Percentiles rank a stretch among this genome's conserved stretches.
phyloP scores from a whole-genome alignment of 257 asterid species.

The Leonotis leonurus region DNA sequence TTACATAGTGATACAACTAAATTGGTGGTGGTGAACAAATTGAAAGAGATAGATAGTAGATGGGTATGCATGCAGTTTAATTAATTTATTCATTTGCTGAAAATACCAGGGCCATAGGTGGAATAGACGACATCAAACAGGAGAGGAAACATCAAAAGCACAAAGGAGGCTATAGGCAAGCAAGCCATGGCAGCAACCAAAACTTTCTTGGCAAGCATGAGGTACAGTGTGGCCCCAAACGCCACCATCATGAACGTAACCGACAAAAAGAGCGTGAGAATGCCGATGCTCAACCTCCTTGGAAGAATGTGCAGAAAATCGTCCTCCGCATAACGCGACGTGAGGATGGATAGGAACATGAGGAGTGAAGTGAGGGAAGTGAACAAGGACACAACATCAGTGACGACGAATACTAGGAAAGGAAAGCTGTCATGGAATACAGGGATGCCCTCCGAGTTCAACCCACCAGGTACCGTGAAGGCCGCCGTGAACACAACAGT shows the following conservation, averaged over 20 bases:
- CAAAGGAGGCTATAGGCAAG: slow-evolving; percentile 1
- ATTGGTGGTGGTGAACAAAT: no score
- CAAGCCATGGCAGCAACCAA: background rate
- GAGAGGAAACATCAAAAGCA: slow-evolving; percentile 5
- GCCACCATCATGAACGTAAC: slow-evolving; percentile 2
- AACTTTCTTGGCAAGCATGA: background rate
- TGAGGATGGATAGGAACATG: slow-evolving; percentile 7
- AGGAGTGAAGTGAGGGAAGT: background rate
- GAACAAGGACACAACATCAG: slow-evolving; percentile 1
- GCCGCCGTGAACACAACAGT: slow-evolving; percentile 6
- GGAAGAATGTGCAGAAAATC: slow-evolving; percentile 3
- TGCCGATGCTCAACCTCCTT: background rate
- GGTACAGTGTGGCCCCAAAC: background rate
- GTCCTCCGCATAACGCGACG: slow-evolving; percentile 2
- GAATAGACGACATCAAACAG: background rate
- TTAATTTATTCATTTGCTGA: no score
- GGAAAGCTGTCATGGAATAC: no score
- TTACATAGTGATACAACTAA: no score
- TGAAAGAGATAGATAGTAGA: no score
- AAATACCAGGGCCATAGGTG: slow-evolving; percentile 7
- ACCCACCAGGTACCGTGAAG: slow-evolving; percentile 12
- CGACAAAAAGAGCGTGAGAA: background rate
- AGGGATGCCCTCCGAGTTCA: no score
- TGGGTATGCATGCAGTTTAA: no score
- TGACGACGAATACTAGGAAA: background rate